Percentiles rank a stretch among this genome's conserved stretches.
These are phyloP conservation scores for Termitomyces bulborhizus DNA, from an alignment of 768 basidiomycete genomes.

Conservation along the genomic window DNA sequence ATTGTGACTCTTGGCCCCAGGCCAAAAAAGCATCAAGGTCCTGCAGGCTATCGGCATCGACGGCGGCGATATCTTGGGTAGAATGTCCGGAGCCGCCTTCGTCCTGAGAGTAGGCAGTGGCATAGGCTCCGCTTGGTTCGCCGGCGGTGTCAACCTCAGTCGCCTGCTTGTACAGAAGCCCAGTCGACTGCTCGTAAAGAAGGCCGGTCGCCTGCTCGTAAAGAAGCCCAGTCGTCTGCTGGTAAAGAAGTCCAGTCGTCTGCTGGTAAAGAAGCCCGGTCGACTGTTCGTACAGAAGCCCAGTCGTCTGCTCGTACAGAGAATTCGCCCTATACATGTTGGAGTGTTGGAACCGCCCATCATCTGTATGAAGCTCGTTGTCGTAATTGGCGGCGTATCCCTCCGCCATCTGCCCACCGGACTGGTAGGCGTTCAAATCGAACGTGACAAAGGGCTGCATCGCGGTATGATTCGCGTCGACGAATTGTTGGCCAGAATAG, in stretches of 20 bases:
- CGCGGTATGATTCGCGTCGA: not conserved
- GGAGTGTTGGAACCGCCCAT: not conserved
- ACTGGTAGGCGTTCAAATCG: not conserved
- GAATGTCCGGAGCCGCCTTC: not conserved
- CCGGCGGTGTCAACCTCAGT: not conserved
- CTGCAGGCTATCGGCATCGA: not conserved
- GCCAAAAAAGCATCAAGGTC: no score
- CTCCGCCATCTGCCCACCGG: not conserved
- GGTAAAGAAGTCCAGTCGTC: no score
- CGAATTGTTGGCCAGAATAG: not conserved
- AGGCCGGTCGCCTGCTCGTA: not conserved
- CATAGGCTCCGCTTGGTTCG: not conserved
- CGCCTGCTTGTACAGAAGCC: not conserved
- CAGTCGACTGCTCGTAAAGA: not conserved
- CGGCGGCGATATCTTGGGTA: not conserved
- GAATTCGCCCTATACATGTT: not conserved
- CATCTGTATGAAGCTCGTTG: not conserved
- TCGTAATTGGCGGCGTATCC: not conserved
- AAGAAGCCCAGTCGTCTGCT: not conserved
- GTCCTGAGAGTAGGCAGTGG: not conserved
- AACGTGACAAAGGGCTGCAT: not conserved
- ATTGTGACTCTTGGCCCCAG: no score
- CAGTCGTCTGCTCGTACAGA: not conserved
- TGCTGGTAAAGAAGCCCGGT: no score
- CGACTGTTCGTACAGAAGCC: not conserved